Evolutionary conservation across 2,329 filamentous ascomycete genomes (phyloP), one percentile per base, ranked within the genome.

Genomic region (Fusarium newnesense): DNA sequence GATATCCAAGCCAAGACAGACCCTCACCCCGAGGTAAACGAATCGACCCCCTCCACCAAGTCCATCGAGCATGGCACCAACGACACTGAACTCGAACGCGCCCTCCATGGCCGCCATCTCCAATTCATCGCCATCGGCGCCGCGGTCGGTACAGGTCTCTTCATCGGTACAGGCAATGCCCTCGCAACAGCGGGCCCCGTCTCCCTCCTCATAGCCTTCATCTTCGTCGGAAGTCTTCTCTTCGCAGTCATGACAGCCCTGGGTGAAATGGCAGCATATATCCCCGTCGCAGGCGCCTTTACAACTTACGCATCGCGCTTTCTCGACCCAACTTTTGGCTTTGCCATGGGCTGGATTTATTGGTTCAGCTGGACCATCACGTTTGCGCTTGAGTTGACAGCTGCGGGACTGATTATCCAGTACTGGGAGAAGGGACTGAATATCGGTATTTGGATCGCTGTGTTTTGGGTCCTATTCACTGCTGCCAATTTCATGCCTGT

Each of bases 131-230:
- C 70, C 7, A 69, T 72, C n/a, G 70, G 70, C 49, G 87, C 87
- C 69, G 89, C 87, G 28, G 91, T 92, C 71, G 90, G 90, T 62
- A 92, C 90, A 7, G 90, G 90, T 74, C 85, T 92, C 26, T 92
- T 92, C 78, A 85, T 92, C 68, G 70, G 71, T 9, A 64, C 67
- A 2, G 71, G 71, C 9, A 62, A 58, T 2, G 72, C 69, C 16
- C 50, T 73, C 1, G 57, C 70, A 15, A 67, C 39, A 18, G 58
- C 60, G 4, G 71, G 71, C 4, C 70, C 71, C 2, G 60, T 57
- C 5, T 70, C 70, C 2, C 57, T 73, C n/a, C 63, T 73, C 5
- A 60, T 73, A 2, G 70, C 70, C 13, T 73, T 73, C 15, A 34
- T 73, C 5, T 73, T 66, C 2, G 54, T 73, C 19, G 71, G 70